Conservation (phyloP, 176 grass and related monocot genomes). For the Saccharum officinarum region DNA sequence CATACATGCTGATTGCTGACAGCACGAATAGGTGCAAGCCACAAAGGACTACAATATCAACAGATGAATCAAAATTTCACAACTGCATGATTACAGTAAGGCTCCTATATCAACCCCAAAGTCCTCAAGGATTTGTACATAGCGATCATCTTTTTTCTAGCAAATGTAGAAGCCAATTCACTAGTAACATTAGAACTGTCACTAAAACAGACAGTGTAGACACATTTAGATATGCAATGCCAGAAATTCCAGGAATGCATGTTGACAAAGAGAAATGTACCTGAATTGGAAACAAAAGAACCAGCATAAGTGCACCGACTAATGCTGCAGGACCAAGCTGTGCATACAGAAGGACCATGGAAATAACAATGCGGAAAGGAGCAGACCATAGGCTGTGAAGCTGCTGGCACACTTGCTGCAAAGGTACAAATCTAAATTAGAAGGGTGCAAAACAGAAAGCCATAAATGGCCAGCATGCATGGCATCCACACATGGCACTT, state of each 20-base stretch:
- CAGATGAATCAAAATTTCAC: constrained; percentile 8
- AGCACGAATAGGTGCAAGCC: background rate
- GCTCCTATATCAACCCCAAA: background rate
- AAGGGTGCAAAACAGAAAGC: constrained; percentile 10
- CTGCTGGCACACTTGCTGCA: constrained; percentile 96
- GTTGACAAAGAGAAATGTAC: constrained; percentile 48
- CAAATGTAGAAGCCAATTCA: constrained; percentile 21
- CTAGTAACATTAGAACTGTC: constrained; percentile 3
- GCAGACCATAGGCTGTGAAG: constrained; percentile 99
- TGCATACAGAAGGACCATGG: constrained; percentile 76
- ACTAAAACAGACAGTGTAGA: constrained; percentile 9
- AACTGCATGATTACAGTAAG: constrained; percentile 24
- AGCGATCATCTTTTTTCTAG: constrained; percentile 25
- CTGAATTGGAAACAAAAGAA: constrained; percentile 91
- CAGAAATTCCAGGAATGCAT: constrained; percentile 14
- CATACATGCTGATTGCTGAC: background rate
- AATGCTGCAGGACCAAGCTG: constrained; percentile 87
- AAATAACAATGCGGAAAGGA: constrained; percentile 93
- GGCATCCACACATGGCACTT: background rate
- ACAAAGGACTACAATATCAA: background rate
- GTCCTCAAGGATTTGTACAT: background rate
- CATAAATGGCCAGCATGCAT: constrained; percentile 9
- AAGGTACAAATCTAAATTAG: constrained; percentile 37
- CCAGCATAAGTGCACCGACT: constrained; percentile 76
- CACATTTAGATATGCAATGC: constrained; percentile 8